phyloP scores from a whole-genome alignment of 2,329 filamentous ascomycete species.

The Elsinoe australis region DNA sequence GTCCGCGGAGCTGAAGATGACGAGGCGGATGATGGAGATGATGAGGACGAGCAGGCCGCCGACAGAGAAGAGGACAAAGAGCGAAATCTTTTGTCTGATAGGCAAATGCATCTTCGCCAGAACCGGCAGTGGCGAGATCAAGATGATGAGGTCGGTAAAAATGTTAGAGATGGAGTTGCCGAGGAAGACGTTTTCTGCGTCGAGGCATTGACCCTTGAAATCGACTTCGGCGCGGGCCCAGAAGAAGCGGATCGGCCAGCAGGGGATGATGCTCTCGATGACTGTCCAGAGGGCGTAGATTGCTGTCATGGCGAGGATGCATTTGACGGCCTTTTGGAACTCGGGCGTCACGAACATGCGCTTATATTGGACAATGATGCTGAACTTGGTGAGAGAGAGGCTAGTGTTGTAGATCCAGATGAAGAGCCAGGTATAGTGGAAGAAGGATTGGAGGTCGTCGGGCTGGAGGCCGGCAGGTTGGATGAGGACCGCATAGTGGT shows the following conservation, averaged over 20 bases:
- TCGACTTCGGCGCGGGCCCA: conserved; percentile 31
- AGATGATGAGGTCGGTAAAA: conserved; percentile 31
- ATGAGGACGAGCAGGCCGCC: conserved; percentile 27
- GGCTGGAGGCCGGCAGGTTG: neutral
- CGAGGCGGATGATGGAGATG: conserved; percentile 27
- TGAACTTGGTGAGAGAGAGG: conserved; percentile 35
- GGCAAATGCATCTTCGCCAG: conserved; percentile 30
- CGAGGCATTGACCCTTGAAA: conserved; percentile 32
- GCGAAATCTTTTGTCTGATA: conserved; percentile 27
- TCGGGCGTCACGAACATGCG: conserved; percentile 37
- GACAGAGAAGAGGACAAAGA: conserved; percentile 31
- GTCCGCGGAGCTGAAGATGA: conserved; percentile 23
- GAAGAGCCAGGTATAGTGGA: conserved; percentile 18
- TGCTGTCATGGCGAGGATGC: conserved; percentile 27
- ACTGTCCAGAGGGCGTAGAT: conserved; percentile 26
- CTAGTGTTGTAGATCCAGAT: conserved; percentile 37
- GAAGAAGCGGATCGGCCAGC: conserved; percentile 35
- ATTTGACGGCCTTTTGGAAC: conserved; percentile 28
- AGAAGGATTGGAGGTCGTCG: neutral
- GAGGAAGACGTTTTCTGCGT: conserved; percentile 34
- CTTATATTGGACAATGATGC: conserved; percentile 42
- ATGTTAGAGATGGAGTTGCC: conserved; percentile 32
- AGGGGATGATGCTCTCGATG: conserved; percentile 35
- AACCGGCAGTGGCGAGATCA: conserved; percentile 30
- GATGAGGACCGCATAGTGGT: neutral